These are phyloP conservation scores for Aureobasidium leucospermi DNA, from an alignment of 2,329 filamentous ascomycete species.

Conservation along the genomic window DNA sequence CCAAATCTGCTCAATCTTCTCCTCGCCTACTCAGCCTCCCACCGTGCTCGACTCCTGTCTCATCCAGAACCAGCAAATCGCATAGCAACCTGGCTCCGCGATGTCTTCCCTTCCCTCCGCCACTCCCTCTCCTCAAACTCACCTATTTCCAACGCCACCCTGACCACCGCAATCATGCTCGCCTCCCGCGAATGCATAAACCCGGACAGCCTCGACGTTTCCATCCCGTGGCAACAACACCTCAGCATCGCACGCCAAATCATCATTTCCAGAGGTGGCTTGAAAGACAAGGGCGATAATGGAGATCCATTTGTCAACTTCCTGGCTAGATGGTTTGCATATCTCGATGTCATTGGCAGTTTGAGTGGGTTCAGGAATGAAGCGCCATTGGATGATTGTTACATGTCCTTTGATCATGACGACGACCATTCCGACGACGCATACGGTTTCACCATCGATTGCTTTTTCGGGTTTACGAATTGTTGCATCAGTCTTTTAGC, in stretches of 20 bases:
- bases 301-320: slow-evolving; percentile 57
- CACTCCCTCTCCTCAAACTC: slow-evolving; percentile 43
- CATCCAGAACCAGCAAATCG: slow-evolving; percentile 68
- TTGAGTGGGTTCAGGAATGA: slow-evolving; percentile 51
- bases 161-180: slow-evolving; percentile 80
- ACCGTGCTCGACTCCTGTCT: slow-evolving; percentile 65
- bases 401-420: slow-evolving; percentile 35
- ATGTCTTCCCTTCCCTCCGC: slow-evolving; percentile 68
- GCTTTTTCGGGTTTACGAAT: slow-evolving; percentile 71
- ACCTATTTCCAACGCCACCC: slow-evolving; percentile 62
- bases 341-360: slow-evolving; percentile 71
- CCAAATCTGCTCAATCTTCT: slow-evolving; percentile 68
- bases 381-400: slow-evolving; percentile 34
- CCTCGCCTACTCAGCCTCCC: slow-evolving; percentile 76
- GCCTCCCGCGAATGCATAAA: slow-evolving; percentile 77
- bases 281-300: slow-evolving; percentile 35
- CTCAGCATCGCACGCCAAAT: slow-evolving; percentile 68
- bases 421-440: slow-evolving; percentile 47
- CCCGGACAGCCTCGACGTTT: slow-evolving; percentile 71
- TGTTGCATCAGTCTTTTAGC: slow-evolving; percentile 64
- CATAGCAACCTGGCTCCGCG: slow-evolving; percentile 72
- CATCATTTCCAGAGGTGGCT: slow-evolving; percentile 57
- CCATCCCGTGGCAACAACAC: slow-evolving; percentile 74
- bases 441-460: slow-evolving; percentile 66
- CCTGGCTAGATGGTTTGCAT: slow-evolving; percentile 74